phyloP scores from a whole-genome alignment of 495 filamentous ascomycete species.

The Saxispiralis lemnorum region DNA sequence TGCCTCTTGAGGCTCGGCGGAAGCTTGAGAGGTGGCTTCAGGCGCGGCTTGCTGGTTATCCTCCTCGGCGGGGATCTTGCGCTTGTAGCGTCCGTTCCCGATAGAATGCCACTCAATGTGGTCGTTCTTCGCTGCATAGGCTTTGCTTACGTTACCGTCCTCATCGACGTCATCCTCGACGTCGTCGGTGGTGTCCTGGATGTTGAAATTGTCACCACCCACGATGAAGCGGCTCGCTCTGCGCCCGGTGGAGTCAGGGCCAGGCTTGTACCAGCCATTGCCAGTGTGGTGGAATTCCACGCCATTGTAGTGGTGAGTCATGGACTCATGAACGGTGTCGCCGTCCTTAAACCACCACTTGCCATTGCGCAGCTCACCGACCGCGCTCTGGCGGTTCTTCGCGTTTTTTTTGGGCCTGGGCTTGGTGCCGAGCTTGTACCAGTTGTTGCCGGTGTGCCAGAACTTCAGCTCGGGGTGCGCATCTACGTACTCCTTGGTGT shows the following conservation, averaged over 20 bases:
- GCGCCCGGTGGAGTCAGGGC: slow-evolving; percentile 3
- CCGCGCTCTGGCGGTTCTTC: neutral
- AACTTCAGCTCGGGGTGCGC: slow-evolving; percentile 6
- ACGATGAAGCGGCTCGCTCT: slow-evolving; percentile 1
- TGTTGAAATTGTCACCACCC: neutral
- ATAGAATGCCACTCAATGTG: slow-evolving; percentile 10
- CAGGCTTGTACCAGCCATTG: slow-evolving; percentile 13
- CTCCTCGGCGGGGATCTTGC: neutral
- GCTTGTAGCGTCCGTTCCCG: slow-evolving; percentile 14
- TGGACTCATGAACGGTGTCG: slow-evolving; percentile 1
- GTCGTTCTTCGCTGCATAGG: slow-evolving; percentile 4
- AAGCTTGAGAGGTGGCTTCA: neutral
- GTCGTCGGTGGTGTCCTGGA: neutral
- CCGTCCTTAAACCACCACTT: neutral
- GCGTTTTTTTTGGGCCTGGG: neutral
- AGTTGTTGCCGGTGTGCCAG: slow-evolving; percentile 14
- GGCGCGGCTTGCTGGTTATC: neutral
- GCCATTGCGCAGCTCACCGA: neutral
- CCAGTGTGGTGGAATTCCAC: slow-evolving; percentile 11
- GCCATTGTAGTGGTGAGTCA: slow-evolving; percentile 8
- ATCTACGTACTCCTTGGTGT: slow-evolving; percentile 4
- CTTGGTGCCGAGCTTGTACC: slow-evolving; percentile 9
- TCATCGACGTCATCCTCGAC: neutral
- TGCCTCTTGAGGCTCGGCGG: neutral
- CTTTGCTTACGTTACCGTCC: slow-evolving; percentile 4